These are phyloP conservation scores for Musa troglodytarum DNA, from an alignment of 176 grass and related monocot genomes.

Conservation along the genomic window DNA sequence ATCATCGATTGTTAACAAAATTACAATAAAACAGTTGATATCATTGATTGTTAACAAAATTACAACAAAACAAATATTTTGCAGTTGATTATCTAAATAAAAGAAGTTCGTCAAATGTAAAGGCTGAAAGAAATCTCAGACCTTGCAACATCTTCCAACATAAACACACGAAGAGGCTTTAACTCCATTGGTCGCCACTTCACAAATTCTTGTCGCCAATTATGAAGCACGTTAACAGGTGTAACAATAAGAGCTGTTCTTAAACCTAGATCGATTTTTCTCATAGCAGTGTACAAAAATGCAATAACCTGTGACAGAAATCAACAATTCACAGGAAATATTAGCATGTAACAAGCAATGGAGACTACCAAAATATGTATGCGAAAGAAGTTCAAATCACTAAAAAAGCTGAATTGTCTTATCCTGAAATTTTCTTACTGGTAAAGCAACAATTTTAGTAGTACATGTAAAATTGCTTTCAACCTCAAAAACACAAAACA, in stretches of 20 bases:
- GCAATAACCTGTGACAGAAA: slow-evolving; percentile 76
- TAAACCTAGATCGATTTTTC: slow-evolving; percentile 55
- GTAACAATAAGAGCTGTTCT: slow-evolving; percentile 80
- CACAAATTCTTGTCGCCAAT: slow-evolving; percentile 84
- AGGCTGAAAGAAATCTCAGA: slow-evolving; percentile 20
- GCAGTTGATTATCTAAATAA: background rate
- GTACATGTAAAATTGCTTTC: too few relatives aligned
- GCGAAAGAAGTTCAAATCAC: background rate
- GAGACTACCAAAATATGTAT: background rate
- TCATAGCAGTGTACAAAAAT: slow-evolving; percentile 83
- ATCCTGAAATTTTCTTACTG: background rate
- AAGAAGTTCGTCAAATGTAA: too few relatives aligned
- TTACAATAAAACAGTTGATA: too few relatives aligned
- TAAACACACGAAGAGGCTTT: slow-evolving; percentile 68
- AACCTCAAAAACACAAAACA: too few relatives aligned
- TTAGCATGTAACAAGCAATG: background rate
- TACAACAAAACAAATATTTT: background rate
- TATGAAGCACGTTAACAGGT: slow-evolving; percentile 97
- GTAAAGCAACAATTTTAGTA: background rate
- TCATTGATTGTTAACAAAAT: too few relatives aligned
- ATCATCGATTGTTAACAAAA: too few relatives aligned
- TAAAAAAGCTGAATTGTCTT: background rate
- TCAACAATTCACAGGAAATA: background rate
- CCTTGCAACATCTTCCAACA: slow-evolving; percentile 89
- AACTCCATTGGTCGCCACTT: slow-evolving; percentile 76